These are phyloP conservation scores for Syzygium aqueum DNA, from an alignment of 345 rosid species.

Conservation along the genomic window DNA sequence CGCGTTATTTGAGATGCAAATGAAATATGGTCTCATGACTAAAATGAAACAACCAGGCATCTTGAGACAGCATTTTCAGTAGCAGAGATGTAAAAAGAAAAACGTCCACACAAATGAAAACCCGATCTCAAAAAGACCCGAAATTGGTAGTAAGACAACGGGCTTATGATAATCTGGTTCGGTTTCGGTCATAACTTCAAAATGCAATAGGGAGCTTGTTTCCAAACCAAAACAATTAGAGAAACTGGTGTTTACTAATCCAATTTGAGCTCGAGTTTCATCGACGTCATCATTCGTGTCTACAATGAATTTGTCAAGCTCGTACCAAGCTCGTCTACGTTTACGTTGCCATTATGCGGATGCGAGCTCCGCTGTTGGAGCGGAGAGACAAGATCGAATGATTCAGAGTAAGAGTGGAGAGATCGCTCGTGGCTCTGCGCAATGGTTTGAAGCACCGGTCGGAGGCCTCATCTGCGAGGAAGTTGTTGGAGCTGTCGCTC, in stretches of 20 bases:
- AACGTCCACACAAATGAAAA: too few species aligned
- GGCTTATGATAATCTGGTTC: too few species aligned
- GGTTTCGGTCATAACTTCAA: too few species aligned
- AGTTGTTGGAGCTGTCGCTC: conserved; percentile 68
- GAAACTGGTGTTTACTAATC: too few species aligned
- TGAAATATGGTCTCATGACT: not conserved
- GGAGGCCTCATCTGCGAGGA: conserved; percentile 82
- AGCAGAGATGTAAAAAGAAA: not conserved
- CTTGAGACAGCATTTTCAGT: not conserved
- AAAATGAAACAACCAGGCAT: not conserved
- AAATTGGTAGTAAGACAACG: too few species aligned
- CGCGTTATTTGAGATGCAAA: not conserved
- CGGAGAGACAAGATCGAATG: conserved; percentile 79
- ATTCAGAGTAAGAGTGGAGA: conserved; percentile 60
- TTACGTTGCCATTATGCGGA: conserved; percentile 74
- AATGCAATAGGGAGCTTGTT: too few species aligned
- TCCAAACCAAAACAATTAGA: too few species aligned
- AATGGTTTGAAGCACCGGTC: conserved; percentile 81
- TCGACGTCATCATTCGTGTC: conserved; percentile 94
- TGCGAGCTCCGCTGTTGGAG: conserved; percentile 89
- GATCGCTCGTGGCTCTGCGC: conserved; percentile 53
- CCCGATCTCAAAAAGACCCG: too few species aligned
- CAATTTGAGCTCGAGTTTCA: conserved; percentile 31
- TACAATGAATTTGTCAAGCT: conserved; percentile 85
- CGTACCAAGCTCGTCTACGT: conserved; percentile 89